Conservation (phyloP, 2,329 filamentous ascomycete genomes). For the Orbilia ellipsospora region DNA sequence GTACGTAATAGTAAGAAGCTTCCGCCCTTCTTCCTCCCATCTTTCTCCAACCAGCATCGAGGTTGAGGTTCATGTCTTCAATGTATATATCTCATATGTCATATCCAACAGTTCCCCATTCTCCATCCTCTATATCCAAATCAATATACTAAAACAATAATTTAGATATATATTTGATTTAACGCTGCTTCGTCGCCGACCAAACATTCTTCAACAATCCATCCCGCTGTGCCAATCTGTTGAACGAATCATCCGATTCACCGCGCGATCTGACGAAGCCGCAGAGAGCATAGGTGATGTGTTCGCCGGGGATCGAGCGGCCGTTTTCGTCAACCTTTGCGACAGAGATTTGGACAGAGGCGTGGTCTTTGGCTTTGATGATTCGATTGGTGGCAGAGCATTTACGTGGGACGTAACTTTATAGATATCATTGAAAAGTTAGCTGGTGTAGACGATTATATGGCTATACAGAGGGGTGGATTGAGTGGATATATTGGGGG, state of each 20-base stretch:
- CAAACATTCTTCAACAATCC: constrained; percentile 97
- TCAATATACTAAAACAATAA: no score
- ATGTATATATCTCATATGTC: not conserved
- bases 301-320: constrained; percentile 90
- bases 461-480: no score
- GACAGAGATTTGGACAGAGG: constrained; percentile 94
- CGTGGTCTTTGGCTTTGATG: constrained; percentile 99
- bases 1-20: no score
- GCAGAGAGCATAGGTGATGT: constrained; percentile 96
- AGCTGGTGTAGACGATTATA: no score
- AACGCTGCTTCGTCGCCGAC: constrained; percentile 75
- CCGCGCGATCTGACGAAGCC: constrained; percentile 98
- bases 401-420: constrained; percentile 96
- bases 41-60: no score
- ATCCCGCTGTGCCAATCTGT: constrained; percentile 94
- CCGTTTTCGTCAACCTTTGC: constrained; percentile 99
- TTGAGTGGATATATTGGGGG: not conserved
- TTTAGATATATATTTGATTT: constrained; percentile 55
- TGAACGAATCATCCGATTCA: constrained; percentile 94
- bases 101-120: not conserved
- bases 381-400: constrained; percentile 99
- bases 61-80: not conserved
- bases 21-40: no score
- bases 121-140: not conserved
- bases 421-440: constrained; percentile 30